Evolutionary conservation across 495 filamentous ascomycete species (phyloP).

Genomic region (Penicillium ochrochloron): DNA sequence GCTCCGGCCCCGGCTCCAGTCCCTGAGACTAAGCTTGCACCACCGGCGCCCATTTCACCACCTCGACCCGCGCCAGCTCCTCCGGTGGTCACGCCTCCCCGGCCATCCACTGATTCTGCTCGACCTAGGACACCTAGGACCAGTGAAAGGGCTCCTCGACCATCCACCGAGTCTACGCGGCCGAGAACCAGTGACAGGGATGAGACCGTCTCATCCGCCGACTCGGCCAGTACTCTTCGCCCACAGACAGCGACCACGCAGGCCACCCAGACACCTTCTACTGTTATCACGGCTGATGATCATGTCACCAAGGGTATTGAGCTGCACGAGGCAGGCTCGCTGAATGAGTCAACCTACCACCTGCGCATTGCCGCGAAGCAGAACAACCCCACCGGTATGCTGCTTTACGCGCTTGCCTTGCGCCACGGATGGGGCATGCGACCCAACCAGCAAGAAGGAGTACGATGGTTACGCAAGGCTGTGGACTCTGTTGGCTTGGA

Average conservation of each 20-base stretch:
- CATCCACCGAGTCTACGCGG: conserved; percentile 47
- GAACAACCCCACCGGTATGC: conserved; percentile 88
- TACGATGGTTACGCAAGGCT: conserved; percentile 88
- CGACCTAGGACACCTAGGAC: conserved; percentile 22
- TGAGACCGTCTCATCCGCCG: conserved; percentile 63
- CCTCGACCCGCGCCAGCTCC: conserved; percentile 23
- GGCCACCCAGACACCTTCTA: conserved; percentile 42
- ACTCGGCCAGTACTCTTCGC: conserved; percentile 68
- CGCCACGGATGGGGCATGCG: conserved; percentile 99
- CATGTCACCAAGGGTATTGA: conserved; percentile 88
- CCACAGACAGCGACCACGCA: conserved; percentile 54
- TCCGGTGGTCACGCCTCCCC: conserved; percentile 46
- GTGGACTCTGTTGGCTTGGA: conserved; percentile 84
- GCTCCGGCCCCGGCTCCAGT: conserved; percentile 14
- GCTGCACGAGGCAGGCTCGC: conserved; percentile 79
- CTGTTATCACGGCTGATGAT: conserved; percentile 75
- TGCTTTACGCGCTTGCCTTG: conserved; percentile 93
- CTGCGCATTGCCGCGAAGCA: conserved; percentile 85
- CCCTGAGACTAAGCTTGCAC: not conserved
- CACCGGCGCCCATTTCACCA: conserved; percentile 16
- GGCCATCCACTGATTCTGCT: conserved; percentile 51
- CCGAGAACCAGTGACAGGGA: conserved; percentile 40
- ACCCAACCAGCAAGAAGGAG: conserved; percentile 83
- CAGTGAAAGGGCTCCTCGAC: conserved; percentile 49
- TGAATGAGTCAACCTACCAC: conserved; percentile 94